Percentiles rank a stretch among this genome's conserved stretches.
Evolutionary conservation across 257 asterid species (phyloP).

Genomic region (Prunella vulgaris): DNA sequence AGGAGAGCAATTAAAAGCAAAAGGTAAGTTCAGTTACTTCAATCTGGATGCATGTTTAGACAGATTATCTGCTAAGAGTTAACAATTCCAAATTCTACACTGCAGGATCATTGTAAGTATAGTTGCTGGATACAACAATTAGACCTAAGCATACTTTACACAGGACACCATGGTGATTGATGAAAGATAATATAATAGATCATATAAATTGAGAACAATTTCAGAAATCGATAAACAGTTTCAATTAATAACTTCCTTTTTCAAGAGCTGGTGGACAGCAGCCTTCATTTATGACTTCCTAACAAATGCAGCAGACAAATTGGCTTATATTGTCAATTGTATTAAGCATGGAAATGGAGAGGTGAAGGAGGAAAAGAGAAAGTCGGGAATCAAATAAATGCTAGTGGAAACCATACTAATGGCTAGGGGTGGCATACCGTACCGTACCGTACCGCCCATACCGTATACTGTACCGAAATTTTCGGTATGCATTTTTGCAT

Average conservation of each 20-base stretch:
- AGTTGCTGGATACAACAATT: not conserved
- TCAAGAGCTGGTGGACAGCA: too few species aligned
- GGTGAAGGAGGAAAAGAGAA: not conserved
- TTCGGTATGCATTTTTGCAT: too few species aligned
- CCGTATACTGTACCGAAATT: too few species aligned
- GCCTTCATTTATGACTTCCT: too few species aligned
- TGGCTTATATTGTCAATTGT: too few species aligned
- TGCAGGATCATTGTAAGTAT: too few species aligned
- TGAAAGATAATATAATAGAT: not conserved
- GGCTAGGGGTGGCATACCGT: too few species aligned
- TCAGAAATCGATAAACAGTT: not conserved
- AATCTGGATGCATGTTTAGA: not conserved
- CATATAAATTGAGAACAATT: not conserved
- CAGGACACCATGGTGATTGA: not conserved
- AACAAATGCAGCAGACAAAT: too few species aligned
- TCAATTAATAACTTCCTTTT: too few species aligned
- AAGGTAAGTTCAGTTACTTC: not conserved
- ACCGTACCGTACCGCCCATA: too few species aligned
- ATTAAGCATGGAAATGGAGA: too few species aligned
- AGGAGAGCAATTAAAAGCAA: not conserved
- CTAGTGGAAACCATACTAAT: not conserved
- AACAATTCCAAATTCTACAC: not conserved
- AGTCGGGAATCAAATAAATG: not conserved
- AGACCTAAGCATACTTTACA: not conserved
- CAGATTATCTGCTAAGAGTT: not conserved